phyloP scores from a whole-genome alignment of 345 rosid genomes.

The Sisymbrium irio region DNA sequence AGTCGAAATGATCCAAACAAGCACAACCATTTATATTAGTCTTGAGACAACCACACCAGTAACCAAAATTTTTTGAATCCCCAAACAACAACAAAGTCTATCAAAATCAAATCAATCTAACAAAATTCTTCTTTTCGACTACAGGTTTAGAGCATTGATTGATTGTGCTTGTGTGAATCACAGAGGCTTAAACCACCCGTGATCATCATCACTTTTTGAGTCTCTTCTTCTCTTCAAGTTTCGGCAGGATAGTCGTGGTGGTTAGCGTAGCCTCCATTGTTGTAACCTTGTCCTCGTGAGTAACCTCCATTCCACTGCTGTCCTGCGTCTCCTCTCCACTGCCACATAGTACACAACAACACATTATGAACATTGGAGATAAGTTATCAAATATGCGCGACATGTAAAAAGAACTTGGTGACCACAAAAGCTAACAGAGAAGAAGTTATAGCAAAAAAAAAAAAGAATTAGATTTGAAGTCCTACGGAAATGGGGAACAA shows the following conservation, averaged over 20 bases:
- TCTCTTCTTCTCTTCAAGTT: slow-evolving; percentile 17
- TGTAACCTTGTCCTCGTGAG: slow-evolving; percentile 62
- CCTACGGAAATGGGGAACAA: background rate
- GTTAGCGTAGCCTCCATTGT: slow-evolving; percentile 58
- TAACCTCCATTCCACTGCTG: slow-evolving; percentile 79
- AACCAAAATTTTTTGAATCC: slow-evolving; percentile 23
- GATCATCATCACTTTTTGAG: background rate
- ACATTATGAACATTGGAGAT: background rate
- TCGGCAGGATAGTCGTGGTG: slow-evolving; percentile 28
- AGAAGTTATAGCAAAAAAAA: background rate
- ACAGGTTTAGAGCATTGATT: slow-evolving; percentile 26
- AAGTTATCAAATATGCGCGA: background rate
- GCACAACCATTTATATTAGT: background rate
- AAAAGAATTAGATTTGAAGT: background rate
- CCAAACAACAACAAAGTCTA: slow-evolving; percentile 24
- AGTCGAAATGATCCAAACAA: slow-evolving; percentile 7
- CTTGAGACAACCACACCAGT: slow-evolving; percentile 21
- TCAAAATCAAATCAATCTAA: slow-evolving; percentile 31
- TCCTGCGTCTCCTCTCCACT: slow-evolving; percentile 74
- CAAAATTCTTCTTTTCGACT: slow-evolving; percentile 25
- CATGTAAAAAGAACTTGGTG: background rate
- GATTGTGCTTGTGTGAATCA: background rate
- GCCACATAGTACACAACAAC: slow-evolving; percentile 21
- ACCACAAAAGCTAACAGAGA: background rate
- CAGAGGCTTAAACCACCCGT: slow-evolving; percentile 7